Evolutionary conservation across 2,329 filamentous ascomycete species (phyloP), one percentile per base, ranked within the genome.

Genomic region (Hypoxylon sp.): DNA sequence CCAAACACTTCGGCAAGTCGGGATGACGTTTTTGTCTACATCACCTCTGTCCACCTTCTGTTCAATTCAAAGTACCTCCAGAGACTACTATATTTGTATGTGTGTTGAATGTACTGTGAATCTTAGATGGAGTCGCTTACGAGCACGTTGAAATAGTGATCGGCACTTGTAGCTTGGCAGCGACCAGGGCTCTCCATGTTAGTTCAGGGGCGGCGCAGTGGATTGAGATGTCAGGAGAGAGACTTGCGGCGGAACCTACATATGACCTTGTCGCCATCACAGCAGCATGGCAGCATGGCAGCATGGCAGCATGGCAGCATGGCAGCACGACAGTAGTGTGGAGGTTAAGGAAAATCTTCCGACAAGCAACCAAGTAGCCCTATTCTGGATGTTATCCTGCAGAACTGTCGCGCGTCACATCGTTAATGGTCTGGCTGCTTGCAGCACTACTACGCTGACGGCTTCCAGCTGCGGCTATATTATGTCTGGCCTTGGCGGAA

Each of bases 1-100:
- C 43, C 48, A 41, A 62, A 37, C 29, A 39, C 21, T 54, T 56
- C 62, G 63, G 54, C 47, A 53, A 21, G n/a, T 57, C 59, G 63
- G 66, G 43, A 66, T 68, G 66, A 66, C 66, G 66, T 66, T 63
- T 61, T 63, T 61, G 23, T 48, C 52, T 51, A 51, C 55, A 54
- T 65, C 55, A 54, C 62, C 30, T 19, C 29, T 39, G 8, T 29
- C 41, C 55, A 39, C 12, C 43, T 57, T 30, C 41, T 55, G 48
- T 60, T 5, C 39, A 51, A 57, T 59, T 34, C n/a, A 3, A 27
- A 43, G 45, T 67, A 63, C 63, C 53, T 59, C 6, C 3, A 12
- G 3, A 3, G 4, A 2, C 29, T 27, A 60, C 37, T 54, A 6
- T 19, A 14, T 37, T 64, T 47, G 27, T 53, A 55, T 41, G 48